Conservation (phyloP, 495 filamentous ascomycete species). For the Hyaloscypha finlandica region DNA sequence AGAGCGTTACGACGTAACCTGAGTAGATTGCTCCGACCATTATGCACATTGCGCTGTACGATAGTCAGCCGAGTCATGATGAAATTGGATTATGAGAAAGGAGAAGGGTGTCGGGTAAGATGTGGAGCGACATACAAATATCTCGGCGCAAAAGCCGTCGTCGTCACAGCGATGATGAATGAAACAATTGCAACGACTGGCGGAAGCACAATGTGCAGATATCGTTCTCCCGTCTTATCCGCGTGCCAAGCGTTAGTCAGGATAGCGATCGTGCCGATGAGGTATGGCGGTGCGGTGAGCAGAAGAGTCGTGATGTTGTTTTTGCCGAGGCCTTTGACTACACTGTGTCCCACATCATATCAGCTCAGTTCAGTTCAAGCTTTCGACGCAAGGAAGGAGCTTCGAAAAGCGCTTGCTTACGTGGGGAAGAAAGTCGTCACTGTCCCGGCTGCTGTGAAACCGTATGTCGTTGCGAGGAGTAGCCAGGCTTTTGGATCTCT, state of each 20-base stretch:
- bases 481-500: slow-evolving; percentile 28
- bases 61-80: no score
- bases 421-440: slow-evolving; percentile 77
- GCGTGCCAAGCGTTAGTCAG: slow-evolving; percentile 77
- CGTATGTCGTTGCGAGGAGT: slow-evolving; percentile 58
- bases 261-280: slow-evolving; percentile 68
- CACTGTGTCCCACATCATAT: slow-evolving; percentile 26
- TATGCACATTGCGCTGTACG: slow-evolving; percentile 66
- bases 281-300: slow-evolving; percentile 75
- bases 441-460: slow-evolving; percentile 67
- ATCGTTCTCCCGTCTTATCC: slow-evolving; percentile 67
- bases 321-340: slow-evolving; percentile 12
- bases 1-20: slow-evolving; percentile 71
- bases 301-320: slow-evolving; percentile 56
- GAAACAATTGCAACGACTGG: slow-evolving; percentile 67
- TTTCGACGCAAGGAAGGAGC: no score
- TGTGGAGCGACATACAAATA: slow-evolving; percentile 49
- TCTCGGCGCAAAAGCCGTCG: slow-evolving; percentile 61
- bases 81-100: no score
- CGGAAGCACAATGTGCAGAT: slow-evolving; percentile 71
- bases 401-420: slow-evolving; percentile 40
- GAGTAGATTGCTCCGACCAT: slow-evolving; percentile 68
- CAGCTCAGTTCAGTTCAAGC: no score
- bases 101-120: no score
- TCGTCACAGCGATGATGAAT: slow-evolving; percentile 76